Conservation (phyloP, 1,139 yeast species). For the Suhomyces atakaporum region DNA sequence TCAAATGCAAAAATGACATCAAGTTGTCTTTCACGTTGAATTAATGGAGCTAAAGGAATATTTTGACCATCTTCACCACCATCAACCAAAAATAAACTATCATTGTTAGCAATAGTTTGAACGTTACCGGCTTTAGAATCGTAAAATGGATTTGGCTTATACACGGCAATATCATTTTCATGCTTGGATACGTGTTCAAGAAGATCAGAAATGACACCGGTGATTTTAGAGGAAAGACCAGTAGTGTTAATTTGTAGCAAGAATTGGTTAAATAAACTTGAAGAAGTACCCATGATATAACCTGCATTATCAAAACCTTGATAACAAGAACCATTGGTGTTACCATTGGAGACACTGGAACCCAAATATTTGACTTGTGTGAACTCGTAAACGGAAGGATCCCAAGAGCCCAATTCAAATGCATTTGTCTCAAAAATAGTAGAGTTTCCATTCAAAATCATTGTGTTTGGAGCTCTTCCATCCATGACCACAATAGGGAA, state of each 20-base stretch:
- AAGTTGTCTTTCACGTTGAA: conserved; percentile 26
- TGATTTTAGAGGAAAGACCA: conserved; percentile 19
- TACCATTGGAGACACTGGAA: conserved; percentile 61
- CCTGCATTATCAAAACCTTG: conserved; percentile 48
- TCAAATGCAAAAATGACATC: conserved; percentile 35
- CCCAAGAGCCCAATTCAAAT: conserved; percentile 89
- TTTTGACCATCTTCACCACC: conserved; percentile 39
- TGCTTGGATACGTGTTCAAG: conserved; percentile 18
- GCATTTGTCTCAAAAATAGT: conserved; percentile 81
- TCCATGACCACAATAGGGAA: conserved; percentile 79
- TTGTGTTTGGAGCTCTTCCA: conserved; percentile 72
- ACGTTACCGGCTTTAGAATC: conserved; percentile 17
- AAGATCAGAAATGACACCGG: conserved; percentile 18
- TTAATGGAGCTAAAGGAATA: conserved; percentile 31
- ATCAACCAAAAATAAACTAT: conserved; percentile 28
- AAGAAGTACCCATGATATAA: conserved; percentile 48
- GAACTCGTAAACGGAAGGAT: conserved; percentile 69
- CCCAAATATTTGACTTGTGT: conserved; percentile 74
- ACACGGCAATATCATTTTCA: conserved; percentile 26
- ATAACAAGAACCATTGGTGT: conserved; percentile 29
- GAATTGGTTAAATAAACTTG: conserved; percentile 40
- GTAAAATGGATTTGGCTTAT: conserved; percentile 27
- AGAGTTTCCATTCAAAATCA: conserved; percentile 60
- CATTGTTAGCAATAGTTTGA: conserved; percentile 18
- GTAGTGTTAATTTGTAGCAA: conserved; percentile 27